Evolutionary conservation across 2,329 filamentous ascomycete genomes (phyloP).

Genomic region (Cryphonectria parasitica): DNA sequence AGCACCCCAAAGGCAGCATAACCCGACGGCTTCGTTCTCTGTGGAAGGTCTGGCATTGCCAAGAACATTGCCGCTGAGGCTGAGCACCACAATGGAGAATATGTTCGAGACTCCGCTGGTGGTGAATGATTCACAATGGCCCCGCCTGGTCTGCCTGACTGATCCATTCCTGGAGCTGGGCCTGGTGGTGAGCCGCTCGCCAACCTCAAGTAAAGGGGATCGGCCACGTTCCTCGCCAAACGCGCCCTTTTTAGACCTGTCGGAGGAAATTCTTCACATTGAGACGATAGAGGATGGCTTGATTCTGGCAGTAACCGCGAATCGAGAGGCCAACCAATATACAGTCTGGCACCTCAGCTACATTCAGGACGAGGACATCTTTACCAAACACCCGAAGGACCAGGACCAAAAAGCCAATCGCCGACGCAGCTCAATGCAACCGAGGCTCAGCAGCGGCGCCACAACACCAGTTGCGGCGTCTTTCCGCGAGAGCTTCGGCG

Average conservation of each 20-base stretch:
- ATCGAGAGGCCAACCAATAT: conserved; percentile 75
- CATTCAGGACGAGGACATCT: conserved; percentile 66
- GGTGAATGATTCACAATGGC: conserved; percentile 64
- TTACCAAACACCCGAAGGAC: conserved; percentile 51
- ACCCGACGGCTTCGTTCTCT: conserved; percentile 58
- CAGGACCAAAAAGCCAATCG: conserved; percentile 52
- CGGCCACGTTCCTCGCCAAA: conserved; percentile 45
- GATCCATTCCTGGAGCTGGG: conserved; percentile 87
- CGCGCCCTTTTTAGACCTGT: conserved; percentile 68
- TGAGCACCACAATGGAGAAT: conserved; percentile 59
- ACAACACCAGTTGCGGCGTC: conserved; percentile 72
- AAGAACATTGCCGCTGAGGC: conserved; percentile 56
- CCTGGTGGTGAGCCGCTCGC: conserved; percentile 69
- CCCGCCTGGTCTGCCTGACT: conserved; percentile 79
- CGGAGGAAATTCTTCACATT: conserved; percentile 84
- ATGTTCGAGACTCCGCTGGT: conserved; percentile 60
- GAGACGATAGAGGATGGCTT: conserved; percentile 66
- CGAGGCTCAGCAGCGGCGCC: conserved; percentile 71
- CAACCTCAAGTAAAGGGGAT: conserved; percentile 43
- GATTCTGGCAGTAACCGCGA: conserved; percentile 79
- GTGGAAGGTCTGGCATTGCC: conserved; percentile 60
- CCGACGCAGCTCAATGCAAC: conserved; percentile 67
- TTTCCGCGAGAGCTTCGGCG: conserved; percentile 77
- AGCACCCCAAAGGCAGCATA: conserved; percentile 44
- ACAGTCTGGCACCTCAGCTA: conserved; percentile 86